Base-by-base conservation (phyloP, 495 filamentous ascomycete genomes). In the Aspergillus leporis region DNA sequence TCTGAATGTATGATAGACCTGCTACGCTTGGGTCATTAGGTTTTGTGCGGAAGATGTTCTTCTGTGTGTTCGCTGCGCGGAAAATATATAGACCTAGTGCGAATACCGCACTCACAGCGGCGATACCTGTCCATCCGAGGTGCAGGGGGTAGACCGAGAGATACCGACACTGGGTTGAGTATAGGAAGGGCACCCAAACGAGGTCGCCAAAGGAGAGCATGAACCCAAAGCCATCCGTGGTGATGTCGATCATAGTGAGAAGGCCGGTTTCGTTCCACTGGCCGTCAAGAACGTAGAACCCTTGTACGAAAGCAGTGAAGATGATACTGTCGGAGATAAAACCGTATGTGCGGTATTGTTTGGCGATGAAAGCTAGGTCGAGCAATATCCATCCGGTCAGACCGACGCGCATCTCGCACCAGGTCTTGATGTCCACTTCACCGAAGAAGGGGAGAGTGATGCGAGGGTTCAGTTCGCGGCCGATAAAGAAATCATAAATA, bases 401-500 rank as follows among this genome's bases (percentile, higher is more conserved):
- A 36, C 92, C 92, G 0, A 91, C 91, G 25, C 92, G 86, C 49
- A 96, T 74, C 75, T 94, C 92, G 69, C 85, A 87, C 66, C 83
- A 94, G 38, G 83, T 78, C 72, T 95, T 95, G 69, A 96, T 85
- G 68, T 96, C 92, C 49, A 95, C 78, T 59, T 86, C 83, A 3
- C 62, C 58, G 53, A 92, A 71, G 16, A 90, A 51, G 8, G 90
- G 90, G 9, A 93, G 61, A 2, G 78, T 84, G 38, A 96, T 70
- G 47, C 90, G 90, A 3, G 92, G 91, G 72, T 96, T 96, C 55
- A 96, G 86, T 67, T 96, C 92, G 28, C 92, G 90, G 14, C 92
- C 92, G 61, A 96, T 95, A 74, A 87, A 96, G 80, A 87, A 96
- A 73, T 96, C 90, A 74, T 96, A 94, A 40, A 95, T 70, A 47